Evolutionary conservation across 208 protist genomes (phyloP).

Genomic region (Naegleria gruberi): DNA sequence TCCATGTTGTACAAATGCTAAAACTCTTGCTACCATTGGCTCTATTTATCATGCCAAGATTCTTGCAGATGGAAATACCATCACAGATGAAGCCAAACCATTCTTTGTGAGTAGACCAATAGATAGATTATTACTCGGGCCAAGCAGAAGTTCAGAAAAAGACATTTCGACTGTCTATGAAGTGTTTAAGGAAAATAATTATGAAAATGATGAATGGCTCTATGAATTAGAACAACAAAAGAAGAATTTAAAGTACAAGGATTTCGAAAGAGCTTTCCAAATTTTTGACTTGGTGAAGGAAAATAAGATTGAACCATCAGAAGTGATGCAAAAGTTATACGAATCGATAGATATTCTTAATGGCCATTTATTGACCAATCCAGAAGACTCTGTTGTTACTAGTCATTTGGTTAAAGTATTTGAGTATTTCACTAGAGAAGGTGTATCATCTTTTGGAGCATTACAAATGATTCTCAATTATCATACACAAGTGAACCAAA

Average conservation of each 20-base stretch:
- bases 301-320: background rate
- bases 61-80: background rate
- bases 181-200: background rate
- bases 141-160: too few species aligned
- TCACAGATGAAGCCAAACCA: background rate
- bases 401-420: background rate
- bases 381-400: background rate
- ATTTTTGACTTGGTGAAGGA: background rate
- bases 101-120: background rate
- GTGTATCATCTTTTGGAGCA: too few species aligned
- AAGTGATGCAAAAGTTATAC: background rate
- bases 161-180: background rate
- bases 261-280: background rate
- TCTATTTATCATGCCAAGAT: background rate
- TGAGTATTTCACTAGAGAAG: too few species aligned
- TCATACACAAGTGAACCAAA: too few species aligned
- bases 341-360: background rate
- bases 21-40: background rate
- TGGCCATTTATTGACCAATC: background rate
- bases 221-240: background rate
- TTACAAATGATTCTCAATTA: too few species aligned
- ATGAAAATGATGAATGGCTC: background rate
- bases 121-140: background rate
- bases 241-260: background rate
- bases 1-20: background rate